Evolutionary conservation across 2,329 filamentous ascomycete genomes (phyloP).

Genomic region (Berkeleyomyces rouxiae): DNA sequence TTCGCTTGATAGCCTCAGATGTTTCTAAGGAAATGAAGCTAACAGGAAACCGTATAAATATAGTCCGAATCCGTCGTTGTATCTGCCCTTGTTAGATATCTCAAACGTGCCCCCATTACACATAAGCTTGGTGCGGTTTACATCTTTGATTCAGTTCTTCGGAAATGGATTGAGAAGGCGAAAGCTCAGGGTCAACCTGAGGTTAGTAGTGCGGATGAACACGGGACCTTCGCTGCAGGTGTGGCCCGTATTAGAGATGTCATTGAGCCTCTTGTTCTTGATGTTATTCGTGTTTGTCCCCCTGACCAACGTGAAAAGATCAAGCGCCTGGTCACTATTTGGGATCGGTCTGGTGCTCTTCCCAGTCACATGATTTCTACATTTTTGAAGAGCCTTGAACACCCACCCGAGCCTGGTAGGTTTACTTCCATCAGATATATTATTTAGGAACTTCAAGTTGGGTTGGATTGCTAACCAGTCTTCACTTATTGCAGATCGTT

Average conservation of each 20-base stretch:
- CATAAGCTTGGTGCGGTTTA: slow-evolving; percentile 99
- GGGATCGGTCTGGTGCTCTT: slow-evolving; percentile 91
- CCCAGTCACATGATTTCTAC: slow-evolving; percentile 59
- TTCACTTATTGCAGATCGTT: slow-evolving; percentile 33
- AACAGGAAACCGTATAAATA: not conserved
- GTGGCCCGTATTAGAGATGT: slow-evolving; percentile 94
- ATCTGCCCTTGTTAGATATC: slow-evolving; percentile 45
- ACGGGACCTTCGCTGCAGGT: slow-evolving; percentile 87
- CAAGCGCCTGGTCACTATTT: slow-evolving; percentile 83
- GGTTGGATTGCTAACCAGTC: slow-evolving; percentile 2
- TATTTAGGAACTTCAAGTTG: not conserved
- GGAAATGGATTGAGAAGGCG: slow-evolving; percentile 95
- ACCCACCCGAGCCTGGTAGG: slow-evolving; percentile 48
- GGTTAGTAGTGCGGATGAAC: slow-evolving; percentile 55
- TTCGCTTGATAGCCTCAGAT: not conserved
- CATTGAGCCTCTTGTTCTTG: slow-evolving; percentile 85
- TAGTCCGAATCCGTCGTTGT: slow-evolving; percentile 90
- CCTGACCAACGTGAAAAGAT: slow-evolving; percentile 96
- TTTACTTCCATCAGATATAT: slow-evolving; percentile 15
- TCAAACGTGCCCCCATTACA: slow-evolving; percentile 84
- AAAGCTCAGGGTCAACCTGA: slow-evolving; percentile 70
- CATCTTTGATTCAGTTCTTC: slow-evolving; percentile 99
- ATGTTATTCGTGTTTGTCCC: slow-evolving; percentile 76
- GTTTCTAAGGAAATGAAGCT: not conserved
- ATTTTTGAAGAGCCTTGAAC: slow-evolving; percentile 67